These are phyloP conservation scores for Tuber borchii DNA, from an alignment of 495 filamentous ascomycete species.

Conservation along the genomic window DNA sequence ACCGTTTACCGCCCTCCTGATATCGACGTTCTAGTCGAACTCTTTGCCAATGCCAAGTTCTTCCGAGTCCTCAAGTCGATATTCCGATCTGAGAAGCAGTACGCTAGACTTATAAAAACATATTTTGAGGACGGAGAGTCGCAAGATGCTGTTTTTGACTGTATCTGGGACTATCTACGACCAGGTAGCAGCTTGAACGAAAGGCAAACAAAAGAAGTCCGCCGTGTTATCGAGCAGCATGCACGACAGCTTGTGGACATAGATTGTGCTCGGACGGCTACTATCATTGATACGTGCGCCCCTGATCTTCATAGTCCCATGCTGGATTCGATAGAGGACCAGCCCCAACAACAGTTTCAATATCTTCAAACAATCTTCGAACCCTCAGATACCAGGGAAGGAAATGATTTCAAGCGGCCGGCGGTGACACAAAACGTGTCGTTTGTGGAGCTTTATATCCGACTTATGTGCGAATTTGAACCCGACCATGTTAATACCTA, in stretches of 20 bases:
- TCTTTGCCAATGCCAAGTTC: conserved; percentile 75
- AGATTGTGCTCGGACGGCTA: conserved; percentile 61
- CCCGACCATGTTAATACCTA: conserved; percentile 77
- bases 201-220: conserved; percentile 68
- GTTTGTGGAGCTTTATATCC: conserved; percentile 81
- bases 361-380: conserved; percentile 78
- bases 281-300: conserved; percentile 59
- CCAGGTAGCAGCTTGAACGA: conserved; percentile 62
- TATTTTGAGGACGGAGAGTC: conserved; percentile 83
- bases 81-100: conserved; percentile 74
- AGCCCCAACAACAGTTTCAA: conserved; percentile 60
- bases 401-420: conserved; percentile 36
- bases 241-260: conserved; percentile 63
- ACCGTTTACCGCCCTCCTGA: conserved; percentile 90
- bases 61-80: conserved; percentile 89
- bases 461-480: conserved; percentile 80
- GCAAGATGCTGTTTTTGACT: conserved; percentile 64
- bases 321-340: conserved; percentile 57
- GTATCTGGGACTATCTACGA: conserved; percentile 72
- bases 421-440: conserved; percentile 36
- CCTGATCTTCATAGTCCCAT: conserved; percentile 66
- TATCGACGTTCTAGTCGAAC: conserved; percentile 62
- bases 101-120: conserved; percentile 65
- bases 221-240: conserved; percentile 62
- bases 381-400: conserved; percentile 49